phyloP scores from a whole-genome alignment of 345 rosid species.

The Erodium maritimum region DNA sequence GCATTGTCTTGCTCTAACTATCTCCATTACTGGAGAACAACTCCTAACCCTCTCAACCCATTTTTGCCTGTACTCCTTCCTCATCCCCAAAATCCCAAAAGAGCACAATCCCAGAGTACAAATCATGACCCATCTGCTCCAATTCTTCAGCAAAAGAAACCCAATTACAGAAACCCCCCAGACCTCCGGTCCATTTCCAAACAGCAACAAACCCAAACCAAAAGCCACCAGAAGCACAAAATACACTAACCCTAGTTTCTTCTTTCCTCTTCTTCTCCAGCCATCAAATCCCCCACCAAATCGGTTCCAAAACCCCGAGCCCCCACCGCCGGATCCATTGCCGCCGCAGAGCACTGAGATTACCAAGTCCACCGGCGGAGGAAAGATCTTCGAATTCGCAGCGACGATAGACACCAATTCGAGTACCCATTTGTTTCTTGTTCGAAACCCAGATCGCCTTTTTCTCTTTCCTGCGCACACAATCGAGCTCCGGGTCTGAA shows the following conservation, averaged over 20 bases:
- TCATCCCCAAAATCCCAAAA: slow-evolving; percentile 20
- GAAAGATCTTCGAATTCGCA: slow-evolving; percentile 28
- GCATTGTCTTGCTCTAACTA: neutral
- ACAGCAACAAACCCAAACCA: slow-evolving; percentile 17
- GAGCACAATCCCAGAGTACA: slow-evolving; percentile 24
- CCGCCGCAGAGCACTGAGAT: slow-evolving; percentile 17
- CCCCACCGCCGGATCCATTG: slow-evolving; percentile 20
- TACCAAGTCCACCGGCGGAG: slow-evolving; percentile 30
- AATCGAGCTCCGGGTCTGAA: slow-evolving; percentile 17
- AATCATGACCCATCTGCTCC: slow-evolving; percentile 17
- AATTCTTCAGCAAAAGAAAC: slow-evolving; percentile 8
- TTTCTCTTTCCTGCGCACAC: slow-evolving; percentile 26
- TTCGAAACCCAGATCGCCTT: slow-evolving; percentile 23
- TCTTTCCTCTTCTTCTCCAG: slow-evolving; percentile 23
- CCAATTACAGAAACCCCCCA: slow-evolving; percentile 19
- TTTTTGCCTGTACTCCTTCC: slow-evolving; percentile 15
- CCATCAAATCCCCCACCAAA: slow-evolving; percentile 24
- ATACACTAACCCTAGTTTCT: slow-evolving; percentile 14
- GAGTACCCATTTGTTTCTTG: slow-evolving; percentile 15
- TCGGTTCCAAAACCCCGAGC: slow-evolving; percentile 20
- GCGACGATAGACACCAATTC: slow-evolving; percentile 23
- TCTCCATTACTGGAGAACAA: slow-evolving; percentile 16
- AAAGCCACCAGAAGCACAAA: slow-evolving; percentile 11
- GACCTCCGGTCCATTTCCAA: slow-evolving; percentile 22
- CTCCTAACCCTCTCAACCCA: slow-evolving; percentile 15